Conservation (phyloP, 1,139 yeast genomes). For the Hyphopichia pseudoburtonii region DNA sequence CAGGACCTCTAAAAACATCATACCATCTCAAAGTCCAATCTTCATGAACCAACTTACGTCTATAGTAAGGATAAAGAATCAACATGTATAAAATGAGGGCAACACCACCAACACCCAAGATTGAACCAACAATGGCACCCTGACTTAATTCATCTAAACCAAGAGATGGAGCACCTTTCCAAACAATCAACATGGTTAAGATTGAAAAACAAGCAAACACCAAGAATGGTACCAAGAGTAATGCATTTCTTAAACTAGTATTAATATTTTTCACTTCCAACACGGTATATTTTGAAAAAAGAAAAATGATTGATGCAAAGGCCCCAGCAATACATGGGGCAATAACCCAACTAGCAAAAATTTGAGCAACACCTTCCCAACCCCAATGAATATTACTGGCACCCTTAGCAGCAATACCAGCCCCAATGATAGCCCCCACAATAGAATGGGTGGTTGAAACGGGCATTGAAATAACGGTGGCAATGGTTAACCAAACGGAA, state of each 20-base stretch:
- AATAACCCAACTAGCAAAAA: constrained; percentile 79
- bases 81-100: constrained; percentile 51
- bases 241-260: constrained; percentile 52
- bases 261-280: constrained; percentile 53
- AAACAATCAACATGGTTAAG: constrained; percentile 59
- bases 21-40: constrained; percentile 71
- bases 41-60: constrained; percentile 57
- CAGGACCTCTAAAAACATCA: constrained; percentile 59
- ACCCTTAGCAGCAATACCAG: constrained; percentile 71
- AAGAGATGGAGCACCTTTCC: constrained; percentile 76
- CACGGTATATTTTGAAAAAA: constrained; percentile 59
- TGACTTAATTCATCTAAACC: constrained; percentile 51
- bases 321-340: constrained; percentile 74
- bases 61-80: constrained; percentile 62
- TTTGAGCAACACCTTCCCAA: constrained; percentile 71
- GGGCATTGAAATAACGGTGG: constrained; percentile 70
- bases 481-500: constrained; percentile 68
- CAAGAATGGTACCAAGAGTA: constrained; percentile 58
- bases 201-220: constrained; percentile 62
- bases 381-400: constrained; percentile 66
- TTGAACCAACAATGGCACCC: constrained; percentile 54
- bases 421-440: constrained; percentile 75
- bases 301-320: constrained; percentile 58
- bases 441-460: constrained; percentile 77
- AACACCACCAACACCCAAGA: constrained; percentile 63